These are phyloP conservation scores for Cryptococcus sp. DNA, from an alignment of 1,284 basidiomycete genomes.

Conservation along the genomic window DNA sequence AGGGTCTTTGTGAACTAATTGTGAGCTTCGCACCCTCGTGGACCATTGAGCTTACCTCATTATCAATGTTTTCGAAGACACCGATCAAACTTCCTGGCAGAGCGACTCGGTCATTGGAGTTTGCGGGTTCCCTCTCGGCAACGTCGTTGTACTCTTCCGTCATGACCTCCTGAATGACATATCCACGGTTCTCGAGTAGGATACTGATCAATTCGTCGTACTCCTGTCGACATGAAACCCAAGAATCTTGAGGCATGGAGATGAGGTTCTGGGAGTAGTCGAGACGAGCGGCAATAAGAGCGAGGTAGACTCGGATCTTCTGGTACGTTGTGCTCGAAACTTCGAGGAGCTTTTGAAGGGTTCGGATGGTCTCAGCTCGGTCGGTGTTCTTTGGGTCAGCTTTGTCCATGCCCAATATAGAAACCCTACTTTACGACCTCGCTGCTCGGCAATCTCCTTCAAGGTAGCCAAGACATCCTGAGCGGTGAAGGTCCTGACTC, in stretches of 20 bases:
- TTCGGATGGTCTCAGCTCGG: slow-evolving; percentile 87
- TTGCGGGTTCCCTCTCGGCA: slow-evolving; percentile 71
- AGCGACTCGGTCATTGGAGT: slow-evolving; percentile 35
- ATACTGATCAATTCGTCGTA: slow-evolving; percentile 81
- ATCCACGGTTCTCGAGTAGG: slow-evolving; percentile 63
- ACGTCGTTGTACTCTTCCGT: slow-evolving; percentile 86
- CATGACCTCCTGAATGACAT: slow-evolving; percentile 75
- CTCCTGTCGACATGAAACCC: slow-evolving; percentile 81
- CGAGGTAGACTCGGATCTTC: slow-evolving; percentile 87
- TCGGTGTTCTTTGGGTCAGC: slow-evolving; percentile 76
- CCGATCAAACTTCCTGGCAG: slow-evolving; percentile 90
- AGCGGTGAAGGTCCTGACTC: slow-evolving; percentile 73
- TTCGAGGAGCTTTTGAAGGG: slow-evolving; percentile 81
- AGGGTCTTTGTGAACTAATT: slow-evolving; percentile 82
- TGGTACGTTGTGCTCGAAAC: slow-evolving; percentile 84
- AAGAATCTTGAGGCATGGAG: slow-evolving; percentile 87
- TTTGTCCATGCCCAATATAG: not conserved
- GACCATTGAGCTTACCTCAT: slow-evolving; percentile 56
- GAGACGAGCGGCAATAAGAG: slow-evolving; percentile 89
- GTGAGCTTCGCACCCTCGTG: slow-evolving; percentile 1
- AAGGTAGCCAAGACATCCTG: slow-evolving; percentile 93
- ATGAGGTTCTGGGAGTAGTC: slow-evolving; percentile 66
- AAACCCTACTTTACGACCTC: slow-evolving; percentile 80
- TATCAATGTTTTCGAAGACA: slow-evolving; percentile 93
- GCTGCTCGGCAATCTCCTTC: slow-evolving; percentile 84